Conservation (phyloP, 2,329 filamentous ascomycete genomes). For the Colletotrichum sojae region DNA sequence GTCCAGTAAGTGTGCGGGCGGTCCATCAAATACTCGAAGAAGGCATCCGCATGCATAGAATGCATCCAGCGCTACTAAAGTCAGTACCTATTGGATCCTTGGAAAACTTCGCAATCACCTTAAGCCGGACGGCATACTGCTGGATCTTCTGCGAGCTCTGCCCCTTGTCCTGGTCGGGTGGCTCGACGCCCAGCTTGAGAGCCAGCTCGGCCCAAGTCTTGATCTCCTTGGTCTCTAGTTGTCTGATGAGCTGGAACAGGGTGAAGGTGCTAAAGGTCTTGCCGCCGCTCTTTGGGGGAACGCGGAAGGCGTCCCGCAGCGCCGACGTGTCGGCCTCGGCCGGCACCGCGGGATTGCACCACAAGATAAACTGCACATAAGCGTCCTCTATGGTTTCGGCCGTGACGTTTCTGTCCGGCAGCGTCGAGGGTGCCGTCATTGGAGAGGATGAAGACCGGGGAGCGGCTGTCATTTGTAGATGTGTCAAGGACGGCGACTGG, state of each 20-base stretch:
- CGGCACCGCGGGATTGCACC: constrained; percentile 88
- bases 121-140: constrained; percentile 92
- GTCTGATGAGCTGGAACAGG: constrained; percentile 83
- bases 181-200: constrained; percentile 88
- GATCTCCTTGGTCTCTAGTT: constrained; percentile 85
- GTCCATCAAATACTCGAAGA: constrained; percentile 89
- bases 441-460: neutral
- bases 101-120: constrained; percentile 66
- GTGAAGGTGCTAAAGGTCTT: constrained; percentile 86
- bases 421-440: constrained; percentile 41
- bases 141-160: constrained; percentile 95
- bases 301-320: constrained; percentile 82
- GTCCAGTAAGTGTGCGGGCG: constrained; percentile 86
- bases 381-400: constrained; percentile 83
- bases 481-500: constrained; percentile 15
- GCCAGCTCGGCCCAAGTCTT: constrained; percentile 95
- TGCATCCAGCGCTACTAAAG: constrained; percentile 87
- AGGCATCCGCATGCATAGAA: constrained; percentile 94
- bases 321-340: constrained; percentile 77
- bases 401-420: constrained; percentile 79
- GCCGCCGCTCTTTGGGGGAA: constrained; percentile 87
- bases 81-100: constrained; percentile 14
- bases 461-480: constrained; percentile 8
- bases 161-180: constrained; percentile 84
- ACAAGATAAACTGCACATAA: constrained; percentile 87